phyloP scores from a whole-genome alignment of 495 filamentous ascomycete species.

The Penicillium egyptiacum region DNA sequence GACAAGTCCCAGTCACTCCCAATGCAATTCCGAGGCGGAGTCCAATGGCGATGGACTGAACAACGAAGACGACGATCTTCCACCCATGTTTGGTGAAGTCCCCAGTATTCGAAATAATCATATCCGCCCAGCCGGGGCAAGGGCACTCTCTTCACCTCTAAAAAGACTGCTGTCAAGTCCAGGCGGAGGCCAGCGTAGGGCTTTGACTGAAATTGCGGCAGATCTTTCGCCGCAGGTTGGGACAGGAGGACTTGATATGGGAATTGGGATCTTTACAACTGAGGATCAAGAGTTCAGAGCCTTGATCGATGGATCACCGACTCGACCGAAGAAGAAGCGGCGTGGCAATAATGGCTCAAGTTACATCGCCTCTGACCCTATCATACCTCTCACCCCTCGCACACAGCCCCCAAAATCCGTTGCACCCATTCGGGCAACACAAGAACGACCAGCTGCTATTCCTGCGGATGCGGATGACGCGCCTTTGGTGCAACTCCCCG shows the following conservation, averaged over 20 bases:
- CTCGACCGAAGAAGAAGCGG: constrained; percentile 40
- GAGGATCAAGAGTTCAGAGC: constrained; percentile 47
- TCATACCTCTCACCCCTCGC: constrained; percentile 35
- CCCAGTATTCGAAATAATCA: constrained; percentile 22
- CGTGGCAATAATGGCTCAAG: constrained; percentile 39
- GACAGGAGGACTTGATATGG: constrained; percentile 37
- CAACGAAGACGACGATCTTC: constrained; percentile 48
- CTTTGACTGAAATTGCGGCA: constrained; percentile 48
- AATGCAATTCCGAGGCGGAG: constrained; percentile 30
- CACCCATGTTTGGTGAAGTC: constrained; percentile 32
- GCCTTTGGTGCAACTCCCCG: constrained; percentile 15
- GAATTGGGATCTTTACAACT: constrained; percentile 42
- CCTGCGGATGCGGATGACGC: constrained; percentile 15
- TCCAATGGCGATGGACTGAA: constrained; percentile 31
- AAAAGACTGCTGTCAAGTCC: constrained; percentile 43
- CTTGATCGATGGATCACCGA: constrained; percentile 37
- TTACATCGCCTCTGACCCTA: constrained; percentile 35
- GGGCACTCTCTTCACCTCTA: constrained; percentile 34
- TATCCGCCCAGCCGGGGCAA: constrained; percentile 23
- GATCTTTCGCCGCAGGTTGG: constrained; percentile 44
- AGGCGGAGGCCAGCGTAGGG: constrained; percentile 44
- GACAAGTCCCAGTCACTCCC: constrained; percentile 39
- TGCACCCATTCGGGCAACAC: constrained; percentile 10
- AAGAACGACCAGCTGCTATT: constrained; percentile 6
- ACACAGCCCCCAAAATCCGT: constrained; percentile 21